phyloP scores from a whole-genome alignment of 2,329 filamentous ascomycete species.

The Magnaporthiopsis poae region DNA sequence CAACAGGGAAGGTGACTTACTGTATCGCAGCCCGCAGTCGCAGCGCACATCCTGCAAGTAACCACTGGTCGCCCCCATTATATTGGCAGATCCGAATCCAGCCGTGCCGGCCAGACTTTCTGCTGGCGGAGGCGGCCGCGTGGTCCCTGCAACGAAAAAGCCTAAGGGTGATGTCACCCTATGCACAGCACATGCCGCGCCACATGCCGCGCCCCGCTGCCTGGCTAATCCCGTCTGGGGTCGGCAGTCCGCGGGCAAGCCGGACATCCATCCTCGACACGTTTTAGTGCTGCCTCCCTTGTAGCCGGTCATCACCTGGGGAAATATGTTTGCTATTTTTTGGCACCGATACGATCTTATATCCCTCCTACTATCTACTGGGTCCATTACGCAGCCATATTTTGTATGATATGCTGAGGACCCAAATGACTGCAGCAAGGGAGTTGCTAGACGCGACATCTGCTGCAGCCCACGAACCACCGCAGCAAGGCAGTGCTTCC shows the following conservation, averaged over 20 bases:
- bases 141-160: background rate
- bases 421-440: background rate
- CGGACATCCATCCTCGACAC: too few species aligned
- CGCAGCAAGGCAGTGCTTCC: background rate
- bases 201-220: too few species aligned
- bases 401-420: background rate
- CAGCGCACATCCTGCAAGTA: background rate
- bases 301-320: background rate
- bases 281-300: too few species aligned
- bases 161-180: background rate
- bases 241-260: background rate
- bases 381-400: background rate
- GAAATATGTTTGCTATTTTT: background rate
- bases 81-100: background rate
- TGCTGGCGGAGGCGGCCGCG: too few species aligned
- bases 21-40: background rate
- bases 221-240: background rate
- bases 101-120: background rate
- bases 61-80: background rate
- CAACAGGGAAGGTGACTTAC: background rate
- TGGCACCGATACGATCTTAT: background rate
- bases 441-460: background rate
- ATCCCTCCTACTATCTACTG: background rate
- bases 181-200: too few species aligned
- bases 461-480: background rate